Base-by-base conservation (phyloP, 306 rosid species). In the Hippophae rhamnoides region DNA sequence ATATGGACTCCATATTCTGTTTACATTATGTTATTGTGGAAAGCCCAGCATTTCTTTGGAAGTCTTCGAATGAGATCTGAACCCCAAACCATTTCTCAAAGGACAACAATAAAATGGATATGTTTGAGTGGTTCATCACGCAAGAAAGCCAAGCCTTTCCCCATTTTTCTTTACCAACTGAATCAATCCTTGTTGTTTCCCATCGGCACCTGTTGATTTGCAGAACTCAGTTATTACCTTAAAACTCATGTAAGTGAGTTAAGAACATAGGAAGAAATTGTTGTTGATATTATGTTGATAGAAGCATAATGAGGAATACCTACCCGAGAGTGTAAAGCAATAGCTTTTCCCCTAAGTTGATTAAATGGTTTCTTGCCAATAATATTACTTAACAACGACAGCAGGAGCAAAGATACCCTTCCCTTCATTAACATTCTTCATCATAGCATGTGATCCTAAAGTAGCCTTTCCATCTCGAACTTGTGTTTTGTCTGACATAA, bases 161-260 rank as follows among this genome's bases (percentile, higher is more conserved):
- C 99, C 99, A 47, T 93, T 93, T 82, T 88, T 93, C 86, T 93
- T 93, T 49, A 97, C 99, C 88, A 93, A 72, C 70, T 96, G 81
- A 57, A 93, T 93, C 31, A 93, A 64, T 45, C 99, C 99, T 79
- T 93, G 99, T 82, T 93, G 99, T 58, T 93, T 93, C 58, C 88
- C 85, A 71, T 93, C 99, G 52, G 99, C 97, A 60, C 99, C 99
- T 63, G 85, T 86, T 69, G 96, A 83, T 81, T 93, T 93, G 90
- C 99, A 93, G 67, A 93, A 93, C 54, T 93, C 99, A 1, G 96
- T 92, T 23, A 93, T 93, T 49, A 93, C 93, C 98, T 92, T 69
- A 75, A 31, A 13, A 14, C 4, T 2, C 18, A 56, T 56, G 3
- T 31, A 56, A 1, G 6, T 26, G 45, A 9, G 3, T 5, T n/a